These are phyloP conservation scores for Penicillium decumbens DNA, from an alignment of 2,329 filamentous ascomycete species.

Conservation along the genomic window DNA sequence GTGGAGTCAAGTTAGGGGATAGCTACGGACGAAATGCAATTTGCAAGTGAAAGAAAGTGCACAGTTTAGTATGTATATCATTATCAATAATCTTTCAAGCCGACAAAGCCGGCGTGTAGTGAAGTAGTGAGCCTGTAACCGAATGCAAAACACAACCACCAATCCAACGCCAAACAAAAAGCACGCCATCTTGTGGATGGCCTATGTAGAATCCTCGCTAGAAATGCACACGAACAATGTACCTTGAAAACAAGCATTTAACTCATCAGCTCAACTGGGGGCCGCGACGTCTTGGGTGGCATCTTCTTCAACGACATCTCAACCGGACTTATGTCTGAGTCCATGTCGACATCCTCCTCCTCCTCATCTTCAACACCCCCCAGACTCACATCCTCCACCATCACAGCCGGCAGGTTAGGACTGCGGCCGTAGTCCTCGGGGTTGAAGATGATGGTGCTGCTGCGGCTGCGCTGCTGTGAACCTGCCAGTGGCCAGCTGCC, in stretches of 20 bases:
- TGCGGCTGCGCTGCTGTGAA: slow-evolving; percentile 43
- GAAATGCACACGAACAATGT: slow-evolving; percentile 9
- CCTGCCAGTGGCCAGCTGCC: slow-evolving; percentile 29
- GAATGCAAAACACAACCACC: background rate
- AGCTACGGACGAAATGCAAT: background rate
- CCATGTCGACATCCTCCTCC: slow-evolving; percentile 42
- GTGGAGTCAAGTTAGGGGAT: background rate
- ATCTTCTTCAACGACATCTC: slow-evolving; percentile 44
- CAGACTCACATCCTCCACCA: slow-evolving; percentile 57
- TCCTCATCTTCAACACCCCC: slow-evolving; percentile 46
- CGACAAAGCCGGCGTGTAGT: background rate
- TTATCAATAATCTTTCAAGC: background rate
- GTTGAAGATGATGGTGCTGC: slow-evolving; percentile 59
- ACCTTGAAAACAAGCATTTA: slow-evolving; percentile 12
- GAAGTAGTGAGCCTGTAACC: background rate
- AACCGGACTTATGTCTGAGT: slow-evolving; percentile 31
- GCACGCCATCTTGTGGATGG: slow-evolving; percentile 8
- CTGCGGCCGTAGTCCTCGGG: slow-evolving; percentile 59
- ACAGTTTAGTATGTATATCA: background rate
- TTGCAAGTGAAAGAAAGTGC: background rate
- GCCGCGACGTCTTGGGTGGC: slow-evolving; percentile 51
- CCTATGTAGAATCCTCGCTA: slow-evolving; percentile 20
- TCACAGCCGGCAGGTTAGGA: slow-evolving; percentile 57
- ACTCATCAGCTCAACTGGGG: slow-evolving; percentile 55
- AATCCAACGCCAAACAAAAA: slow-evolving; percentile 17